These are phyloP conservation scores for Bombardia bombarda DNA, from an alignment of 495 filamentous ascomycete genomes.

Conservation along the genomic window DNA sequence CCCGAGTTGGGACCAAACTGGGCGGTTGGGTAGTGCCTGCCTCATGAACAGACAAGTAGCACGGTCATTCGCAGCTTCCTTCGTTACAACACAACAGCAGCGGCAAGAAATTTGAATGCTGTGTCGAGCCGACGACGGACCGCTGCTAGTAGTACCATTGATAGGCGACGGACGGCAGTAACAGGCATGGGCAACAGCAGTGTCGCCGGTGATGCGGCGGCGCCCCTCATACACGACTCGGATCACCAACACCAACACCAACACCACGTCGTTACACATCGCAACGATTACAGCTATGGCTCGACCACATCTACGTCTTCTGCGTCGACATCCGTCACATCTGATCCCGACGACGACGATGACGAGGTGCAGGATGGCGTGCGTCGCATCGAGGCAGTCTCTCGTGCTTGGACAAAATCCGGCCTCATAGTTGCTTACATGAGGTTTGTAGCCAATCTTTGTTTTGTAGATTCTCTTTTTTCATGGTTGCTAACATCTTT, in stretches of 20 bases:
- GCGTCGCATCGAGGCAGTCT: slow-evolving; percentile 37
- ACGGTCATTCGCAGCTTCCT: no score
- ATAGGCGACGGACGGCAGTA: no score
- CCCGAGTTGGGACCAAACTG: no score
- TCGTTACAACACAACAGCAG: not conserved
- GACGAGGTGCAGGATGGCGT: slow-evolving; percentile 30
- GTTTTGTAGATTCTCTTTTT: not conserved
- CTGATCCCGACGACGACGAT: not conserved
- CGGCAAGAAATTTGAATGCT: not conserved
- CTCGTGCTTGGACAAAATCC: slow-evolving; percentile 38
- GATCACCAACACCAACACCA: not conserved
- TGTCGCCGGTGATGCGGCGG: not conserved
- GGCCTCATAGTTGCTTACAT: slow-evolving; percentile 38
- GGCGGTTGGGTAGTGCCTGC: no score
- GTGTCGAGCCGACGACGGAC: not conserved
- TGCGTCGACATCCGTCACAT: not conserved
- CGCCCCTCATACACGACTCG: slow-evolving; percentile 2
- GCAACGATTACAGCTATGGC: slow-evolving; percentile 1
- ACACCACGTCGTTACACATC: not conserved
- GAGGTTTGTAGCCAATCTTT: slow-evolving; percentile 26
- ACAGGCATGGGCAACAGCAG: slow-evolving; percentile 5
- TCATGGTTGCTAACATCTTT: not conserved
- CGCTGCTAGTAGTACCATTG: no score
- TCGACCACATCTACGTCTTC: not conserved
- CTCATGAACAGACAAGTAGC: no score